phyloP scores from a whole-genome alignment of 2,329 filamentous ascomycete species.

The Ophiostoma quercus region DNA sequence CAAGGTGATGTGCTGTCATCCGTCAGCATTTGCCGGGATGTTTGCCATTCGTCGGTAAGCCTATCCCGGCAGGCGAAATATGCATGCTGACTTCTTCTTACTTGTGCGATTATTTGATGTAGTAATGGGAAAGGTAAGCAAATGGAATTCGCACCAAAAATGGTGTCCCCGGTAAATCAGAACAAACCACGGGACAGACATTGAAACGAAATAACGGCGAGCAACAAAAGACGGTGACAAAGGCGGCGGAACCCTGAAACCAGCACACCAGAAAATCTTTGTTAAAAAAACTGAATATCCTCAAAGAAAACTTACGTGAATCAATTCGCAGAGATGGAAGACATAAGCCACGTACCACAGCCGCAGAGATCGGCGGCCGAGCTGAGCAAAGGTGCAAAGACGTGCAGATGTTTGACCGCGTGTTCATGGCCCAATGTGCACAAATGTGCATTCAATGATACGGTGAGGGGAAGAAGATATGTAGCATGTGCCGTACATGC shows the following conservation, averaged over 20 bases:
- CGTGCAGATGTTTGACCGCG: neutral
- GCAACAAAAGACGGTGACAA: too few relatives aligned
- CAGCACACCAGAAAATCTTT: neutral
- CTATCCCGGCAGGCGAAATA: neutral
- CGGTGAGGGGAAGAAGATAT: neutral
- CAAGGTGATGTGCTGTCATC: neutral
- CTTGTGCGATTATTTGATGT: neutral
- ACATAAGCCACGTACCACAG: neutral
- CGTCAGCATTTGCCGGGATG: neutral
- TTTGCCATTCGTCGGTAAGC: neutral
- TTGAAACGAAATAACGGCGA: neutral
- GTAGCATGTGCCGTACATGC: neutral
- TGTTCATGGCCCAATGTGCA: neutral
- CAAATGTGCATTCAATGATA: neutral
- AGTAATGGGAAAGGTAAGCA: neutral
- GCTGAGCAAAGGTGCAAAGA: constrained; percentile 5
- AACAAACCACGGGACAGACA: neutral
- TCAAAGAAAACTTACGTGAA: too few relatives aligned
- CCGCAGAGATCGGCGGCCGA: neutral
- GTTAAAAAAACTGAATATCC: too few relatives aligned
- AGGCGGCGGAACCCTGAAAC: neutral
- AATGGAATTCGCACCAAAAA: neutral
- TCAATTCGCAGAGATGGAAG: too few relatives aligned
- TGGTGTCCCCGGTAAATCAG: neutral
- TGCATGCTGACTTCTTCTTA: neutral